A percentile compares a stretch with the other conserved stretches of the same genome.
Conservation (phyloP, 306 rosid species). For the Mucuna pruriens region DNA sequence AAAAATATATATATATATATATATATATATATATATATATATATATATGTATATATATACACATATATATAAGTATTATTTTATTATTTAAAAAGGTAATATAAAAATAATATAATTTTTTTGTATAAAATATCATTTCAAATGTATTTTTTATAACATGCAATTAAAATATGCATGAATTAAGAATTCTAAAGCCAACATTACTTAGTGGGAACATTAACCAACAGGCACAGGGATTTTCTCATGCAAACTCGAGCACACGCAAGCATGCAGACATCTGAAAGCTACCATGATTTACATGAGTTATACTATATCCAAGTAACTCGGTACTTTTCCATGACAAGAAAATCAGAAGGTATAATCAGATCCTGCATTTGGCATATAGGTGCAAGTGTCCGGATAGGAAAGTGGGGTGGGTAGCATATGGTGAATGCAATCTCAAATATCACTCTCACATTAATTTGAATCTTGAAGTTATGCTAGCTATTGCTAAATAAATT, state of each 20-base stretch:
- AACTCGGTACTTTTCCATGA: neutral
- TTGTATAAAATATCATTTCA: too few species aligned
- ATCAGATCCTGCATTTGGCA: neutral
- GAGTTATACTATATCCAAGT: neutral
- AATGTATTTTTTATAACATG: neutral
- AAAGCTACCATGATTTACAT: neutral
- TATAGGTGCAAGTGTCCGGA: neutral
- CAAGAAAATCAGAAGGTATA: neutral
- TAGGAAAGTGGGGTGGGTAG: neutral
- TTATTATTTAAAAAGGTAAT: too few species aligned
- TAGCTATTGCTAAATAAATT: neutral
- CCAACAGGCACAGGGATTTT: neutral
- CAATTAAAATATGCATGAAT: neutral
- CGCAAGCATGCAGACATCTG: neutral
- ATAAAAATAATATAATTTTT: too few species aligned
- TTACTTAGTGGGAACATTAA: neutral
- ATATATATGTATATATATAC: too few species aligned
- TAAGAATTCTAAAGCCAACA: neutral
- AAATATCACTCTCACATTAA: neutral
- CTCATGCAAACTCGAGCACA: neutral
- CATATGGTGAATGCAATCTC: neutral
- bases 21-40: too few species aligned
- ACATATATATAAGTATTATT: too few species aligned
- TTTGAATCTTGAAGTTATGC: neutral
- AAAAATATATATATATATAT: too few species aligned